Conservation (phyloP, 331 rosid genomes). For the Phaseolus coccineus region DNA sequence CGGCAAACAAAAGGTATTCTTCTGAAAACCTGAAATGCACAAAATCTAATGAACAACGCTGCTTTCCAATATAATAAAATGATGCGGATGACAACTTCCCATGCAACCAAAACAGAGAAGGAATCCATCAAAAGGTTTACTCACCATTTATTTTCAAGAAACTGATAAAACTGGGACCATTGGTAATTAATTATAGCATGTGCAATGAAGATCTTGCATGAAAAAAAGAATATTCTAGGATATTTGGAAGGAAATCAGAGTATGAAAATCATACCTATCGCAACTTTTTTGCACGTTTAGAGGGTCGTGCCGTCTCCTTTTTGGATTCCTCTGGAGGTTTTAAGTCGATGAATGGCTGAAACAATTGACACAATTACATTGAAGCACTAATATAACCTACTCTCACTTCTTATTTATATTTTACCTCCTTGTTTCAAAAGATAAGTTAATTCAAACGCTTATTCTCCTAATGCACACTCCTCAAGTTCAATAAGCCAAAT, state of each 20-base stretch:
- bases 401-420: constrained; percentile 7
- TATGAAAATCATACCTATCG: constrained; percentile 53
- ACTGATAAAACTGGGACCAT: background rate
- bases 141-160: background rate
- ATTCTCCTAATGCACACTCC: background rate
- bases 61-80: background rate
- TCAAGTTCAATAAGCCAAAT: background rate
- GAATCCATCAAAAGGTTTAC: background rate
- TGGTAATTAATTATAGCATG: constrained; percentile 1
- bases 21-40: constrained; percentile 18
- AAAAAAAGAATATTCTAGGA: constrained; percentile 7
- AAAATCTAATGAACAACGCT: background rate
- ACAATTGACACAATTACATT: constrained; percentile 42
- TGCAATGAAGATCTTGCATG: background rate
- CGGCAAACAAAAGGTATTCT: no score
- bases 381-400: constrained; percentile 21
- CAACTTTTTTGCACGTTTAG: constrained; percentile 70
- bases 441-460: background rate
- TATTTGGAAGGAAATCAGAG: background rate
- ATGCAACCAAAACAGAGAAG: constrained; percentile 1
- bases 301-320: constrained; percentile 71
- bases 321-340: constrained; percentile 69
- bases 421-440: background rate
- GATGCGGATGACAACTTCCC: constrained; percentile 19
- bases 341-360: constrained; percentile 89